These are phyloP conservation scores for Spinacia oleracea DNA, from an alignment of 179 eudicot genomes.

Conservation along the genomic window DNA sequence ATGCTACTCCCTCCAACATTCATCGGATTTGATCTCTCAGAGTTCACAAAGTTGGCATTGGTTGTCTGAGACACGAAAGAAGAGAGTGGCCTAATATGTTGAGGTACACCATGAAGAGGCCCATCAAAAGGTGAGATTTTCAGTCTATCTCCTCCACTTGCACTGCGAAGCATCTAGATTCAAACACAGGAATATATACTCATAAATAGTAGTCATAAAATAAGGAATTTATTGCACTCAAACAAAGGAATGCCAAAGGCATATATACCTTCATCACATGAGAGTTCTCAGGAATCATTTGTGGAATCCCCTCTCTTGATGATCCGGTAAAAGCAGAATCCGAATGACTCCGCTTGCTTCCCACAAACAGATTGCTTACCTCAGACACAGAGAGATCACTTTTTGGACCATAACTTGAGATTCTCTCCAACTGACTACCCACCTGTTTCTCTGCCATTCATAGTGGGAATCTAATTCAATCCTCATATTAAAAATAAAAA, in stretches of 20 bases:
- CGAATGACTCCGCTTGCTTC: constrained; percentile 56
- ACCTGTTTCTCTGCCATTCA: constrained; percentile 54
- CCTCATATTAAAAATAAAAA: not conserved
- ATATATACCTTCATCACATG: constrained; percentile 54
- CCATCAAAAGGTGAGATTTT: constrained; percentile 48
- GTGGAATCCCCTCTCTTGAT: constrained; percentile 51
- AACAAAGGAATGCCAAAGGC: constrained; percentile 5
- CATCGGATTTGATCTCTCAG: constrained; percentile 45
- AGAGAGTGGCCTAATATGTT: constrained; percentile 43
- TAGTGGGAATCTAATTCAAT: constrained; percentile 28
- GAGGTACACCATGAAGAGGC: constrained; percentile 42
- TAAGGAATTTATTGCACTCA: not conserved
- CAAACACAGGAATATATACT: not conserved
- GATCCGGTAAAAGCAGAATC: constrained; percentile 54
- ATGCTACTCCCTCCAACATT: constrained; percentile 42
- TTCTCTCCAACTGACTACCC: constrained; percentile 54
- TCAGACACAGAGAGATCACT: constrained; percentile 52
- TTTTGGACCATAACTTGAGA: constrained; percentile 51
- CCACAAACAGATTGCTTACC: constrained; percentile 42
- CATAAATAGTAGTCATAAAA: not conserved
- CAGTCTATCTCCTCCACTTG: constrained; percentile 53
- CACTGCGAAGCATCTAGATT: constrained; percentile 53
- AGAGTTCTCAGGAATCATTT: constrained; percentile 44
- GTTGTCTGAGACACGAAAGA: constrained; percentile 45
- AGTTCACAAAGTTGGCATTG: constrained; percentile 40